Base-by-base conservation (phyloP, 305 asterid species). In the Fraxinus dipetala region DNA sequence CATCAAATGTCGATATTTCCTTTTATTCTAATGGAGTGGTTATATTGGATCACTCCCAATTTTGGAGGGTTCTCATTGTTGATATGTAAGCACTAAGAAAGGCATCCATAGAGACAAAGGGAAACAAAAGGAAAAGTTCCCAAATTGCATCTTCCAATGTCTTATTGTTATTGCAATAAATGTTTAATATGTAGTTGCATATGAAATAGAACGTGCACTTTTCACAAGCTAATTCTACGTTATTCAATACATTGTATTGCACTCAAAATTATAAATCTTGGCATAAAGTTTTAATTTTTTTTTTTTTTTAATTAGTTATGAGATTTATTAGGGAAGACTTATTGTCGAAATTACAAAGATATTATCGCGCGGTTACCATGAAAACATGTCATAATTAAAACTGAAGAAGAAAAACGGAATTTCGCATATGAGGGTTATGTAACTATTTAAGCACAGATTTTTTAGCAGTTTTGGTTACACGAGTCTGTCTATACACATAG, bases 21-120 rank as follows among this genome's bases (percentile, higher is more conserved):
- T 1, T 9, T 65, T 65, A 2, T 10, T 65, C 35, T 65, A 65
- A 4, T 65, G 18, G 36, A 65, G 73, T 65, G 32, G 73, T 65
- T 65, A 26, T 11, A 26, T 65, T 65, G 73, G 73, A 65, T 65
- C 73, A 65, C 73, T 65, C 73, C 73, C 73, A 1, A 26, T 26
- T 84, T 88, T 86, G 90, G 88, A 86, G 80, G 76, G 56, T 87
- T 54, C 79, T 82, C 51, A 81, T 86, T 87, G 91, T 87, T 85
- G 13, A 85, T 78, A 87, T 80, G 18, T 73, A 83, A 61, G 86
- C 89, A 85, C 78, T 69, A 56, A 69, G 22, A 59, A 32, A 80
- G 72, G 32, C 73, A 65, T 65, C 75, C 54, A 48, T 51, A 31
- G 16, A 24, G 32, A 11, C 85, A 81, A 63, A 35, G 34, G 40